Conservation (phyloP, 116 monocot genomes). For the Posidonia oceanica region DNA sequence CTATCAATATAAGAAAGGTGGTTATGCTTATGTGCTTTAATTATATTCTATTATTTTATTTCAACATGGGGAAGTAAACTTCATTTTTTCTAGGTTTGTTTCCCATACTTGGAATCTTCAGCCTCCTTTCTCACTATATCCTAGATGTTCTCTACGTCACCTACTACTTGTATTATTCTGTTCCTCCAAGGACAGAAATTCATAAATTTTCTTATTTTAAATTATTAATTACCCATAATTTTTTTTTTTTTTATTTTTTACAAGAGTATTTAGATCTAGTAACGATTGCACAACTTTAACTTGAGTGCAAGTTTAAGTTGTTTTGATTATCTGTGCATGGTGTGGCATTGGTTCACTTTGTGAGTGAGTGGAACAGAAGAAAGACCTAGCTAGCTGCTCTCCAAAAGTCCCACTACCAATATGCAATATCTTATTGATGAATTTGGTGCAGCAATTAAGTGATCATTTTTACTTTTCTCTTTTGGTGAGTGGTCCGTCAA, state of each 20-base stretch:
- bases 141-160: constrained; percentile 8
- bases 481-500: constrained; percentile 7
- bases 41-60: too few relatives aligned
- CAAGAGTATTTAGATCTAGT: too few relatives aligned
- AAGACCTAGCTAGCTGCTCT: not conserved
- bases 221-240: not conserved
- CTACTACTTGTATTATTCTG: too few relatives aligned
- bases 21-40: too few relatives aligned
- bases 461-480: not conserved
- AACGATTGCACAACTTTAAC: not conserved
- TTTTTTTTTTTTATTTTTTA: too few relatives aligned
- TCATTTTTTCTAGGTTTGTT: too few relatives aligned
- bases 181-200: too few relatives aligned
- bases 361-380: not conserved
- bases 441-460: not conserved
- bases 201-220: not conserved
- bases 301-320: not conserved
- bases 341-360: not conserved
- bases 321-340: not conserved
- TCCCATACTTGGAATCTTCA: not conserved
- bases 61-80: too few relatives aligned
- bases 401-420: not conserved
- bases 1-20: not conserved
- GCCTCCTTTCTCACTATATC: not conserved
- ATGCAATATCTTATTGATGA: not conserved